phyloP scores from a whole-genome alignment of 805 yeast genomes.

The Lachancea cidri region DNA sequence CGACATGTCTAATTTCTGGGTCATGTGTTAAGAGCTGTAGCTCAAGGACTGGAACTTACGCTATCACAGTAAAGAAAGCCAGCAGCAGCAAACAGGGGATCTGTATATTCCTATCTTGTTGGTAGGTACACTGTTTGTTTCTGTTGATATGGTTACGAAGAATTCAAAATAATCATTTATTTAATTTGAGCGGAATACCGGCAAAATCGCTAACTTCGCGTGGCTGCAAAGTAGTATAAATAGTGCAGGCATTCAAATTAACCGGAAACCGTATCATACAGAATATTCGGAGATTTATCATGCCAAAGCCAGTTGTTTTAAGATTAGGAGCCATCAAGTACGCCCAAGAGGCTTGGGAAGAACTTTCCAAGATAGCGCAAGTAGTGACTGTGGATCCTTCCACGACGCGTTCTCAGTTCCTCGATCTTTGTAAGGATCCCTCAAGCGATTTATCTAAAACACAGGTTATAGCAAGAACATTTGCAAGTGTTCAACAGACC shows the following conservation, averaged over 20 bases:
- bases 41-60: no score
- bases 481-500: constrained; percentile 44
- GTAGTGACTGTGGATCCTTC: constrained; percentile 42
- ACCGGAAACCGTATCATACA: neutral
- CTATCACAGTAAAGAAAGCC: no score
- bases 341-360: constrained; percentile 66
- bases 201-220: neutral
- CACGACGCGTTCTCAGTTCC: constrained; percentile 34
- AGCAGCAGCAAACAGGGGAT: no score
- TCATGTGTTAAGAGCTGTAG: no score
- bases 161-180: no score
- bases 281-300: neutral
- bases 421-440: constrained; percentile 30
- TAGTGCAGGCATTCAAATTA: neutral
- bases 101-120: no score
- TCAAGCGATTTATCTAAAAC: constrained; percentile 29
- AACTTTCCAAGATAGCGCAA: constrained; percentile 42
- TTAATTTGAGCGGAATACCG: neutral
- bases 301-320: constrained; percentile 51
- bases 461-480: constrained; percentile 46
- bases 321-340: constrained; percentile 56
- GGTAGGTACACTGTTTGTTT: no score
- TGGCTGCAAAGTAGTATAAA: neutral
- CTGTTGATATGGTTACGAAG: no score
- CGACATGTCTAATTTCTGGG: no score